Evolutionary conservation across 495 filamentous ascomycete species (phyloP).

Genomic region (Neurospora tetraspora): DNA sequence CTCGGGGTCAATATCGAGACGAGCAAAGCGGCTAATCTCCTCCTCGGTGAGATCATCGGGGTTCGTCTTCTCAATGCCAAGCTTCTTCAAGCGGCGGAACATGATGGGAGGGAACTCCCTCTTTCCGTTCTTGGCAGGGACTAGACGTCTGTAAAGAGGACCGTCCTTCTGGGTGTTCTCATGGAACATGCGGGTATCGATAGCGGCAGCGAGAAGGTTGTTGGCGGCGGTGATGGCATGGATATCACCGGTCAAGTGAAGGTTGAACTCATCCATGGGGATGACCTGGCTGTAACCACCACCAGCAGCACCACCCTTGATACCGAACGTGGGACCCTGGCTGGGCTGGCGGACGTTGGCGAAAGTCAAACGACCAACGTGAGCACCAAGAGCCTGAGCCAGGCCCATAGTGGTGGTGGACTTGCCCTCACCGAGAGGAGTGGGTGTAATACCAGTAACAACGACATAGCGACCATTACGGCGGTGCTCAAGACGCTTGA

Average conservation of each 20-base stretch:
- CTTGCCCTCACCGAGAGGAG: constrained; percentile 95
- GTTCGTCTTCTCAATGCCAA: constrained; percentile 91
- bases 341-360: constrained; percentile 96
- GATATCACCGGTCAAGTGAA: constrained; percentile 95
- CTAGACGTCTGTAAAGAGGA: constrained; percentile 77
- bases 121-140: constrained; percentile 83
- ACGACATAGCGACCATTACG: constrained; percentile 84
- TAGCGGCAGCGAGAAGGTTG: constrained; percentile 95
- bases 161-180: constrained; percentile 90
- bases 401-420: constrained; percentile 97
- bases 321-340: constrained; percentile 95
- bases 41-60: constrained; percentile 83
- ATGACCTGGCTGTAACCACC: constrained; percentile 98
- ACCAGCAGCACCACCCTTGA: constrained; percentile 95
- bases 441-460: constrained; percentile 91
- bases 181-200: constrained; percentile 97
- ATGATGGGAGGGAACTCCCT: constrained; percentile 79
- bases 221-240: constrained; percentile 96
- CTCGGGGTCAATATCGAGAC: constrained; percentile 89
- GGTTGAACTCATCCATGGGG: constrained; percentile 98
- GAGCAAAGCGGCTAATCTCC: constrained; percentile 77
- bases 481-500: constrained; percentile 78
- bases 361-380: constrained; percentile 77
- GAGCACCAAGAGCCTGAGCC: constrained; percentile 85
- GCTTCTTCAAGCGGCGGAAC: constrained; percentile 84